Percentiles rank a stretch among this genome's conserved stretches.
These are phyloP conservation scores for Gyromitra esculenta DNA, from an alignment of 2,329 filamentous ascomycete genomes.

Conservation along the genomic window DNA sequence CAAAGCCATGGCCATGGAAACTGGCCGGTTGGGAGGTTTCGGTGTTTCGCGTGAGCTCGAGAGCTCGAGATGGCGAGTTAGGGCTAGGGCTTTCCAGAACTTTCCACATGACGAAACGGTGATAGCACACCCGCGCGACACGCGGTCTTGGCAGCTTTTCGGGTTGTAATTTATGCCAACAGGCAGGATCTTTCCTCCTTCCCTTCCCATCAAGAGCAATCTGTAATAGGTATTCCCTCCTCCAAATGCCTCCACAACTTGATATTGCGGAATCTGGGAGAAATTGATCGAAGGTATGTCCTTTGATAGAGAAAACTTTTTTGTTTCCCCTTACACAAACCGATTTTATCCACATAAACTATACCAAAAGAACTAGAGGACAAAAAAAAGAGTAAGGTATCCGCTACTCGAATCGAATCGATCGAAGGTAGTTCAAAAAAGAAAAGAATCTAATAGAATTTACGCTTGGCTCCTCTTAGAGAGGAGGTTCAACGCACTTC, in stretches of 20 bases:
- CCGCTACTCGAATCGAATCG: background rate
- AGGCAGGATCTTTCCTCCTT: too few species aligned
- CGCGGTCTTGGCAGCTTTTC: background rate
- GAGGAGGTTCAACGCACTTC: conserved; percentile 90
- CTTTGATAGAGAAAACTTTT: conserved; percentile 1
- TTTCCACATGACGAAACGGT: background rate
- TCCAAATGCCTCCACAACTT: background rate
- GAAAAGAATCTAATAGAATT: background rate
- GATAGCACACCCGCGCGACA: background rate
- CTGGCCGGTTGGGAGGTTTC: background rate
- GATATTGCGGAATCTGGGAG: background rate
- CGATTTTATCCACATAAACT: background rate
- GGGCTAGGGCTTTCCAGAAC: conserved; percentile 8
- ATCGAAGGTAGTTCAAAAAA: background rate
- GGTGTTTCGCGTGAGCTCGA: background rate
- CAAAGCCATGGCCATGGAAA: background rate
- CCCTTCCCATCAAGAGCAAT: too few species aligned
- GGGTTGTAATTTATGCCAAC: too few species aligned
- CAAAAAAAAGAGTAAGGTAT: background rate
- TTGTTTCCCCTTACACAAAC: background rate
- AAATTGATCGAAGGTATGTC: background rate
- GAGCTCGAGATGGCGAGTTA: conserved; percentile 1
- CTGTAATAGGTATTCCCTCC: background rate
- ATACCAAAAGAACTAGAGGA: background rate
- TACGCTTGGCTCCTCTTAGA: conserved; percentile 67